phyloP scores from a whole-genome alignment of 2,329 filamentous ascomycete species.

The Paraconiothyrium sp. region DNA sequence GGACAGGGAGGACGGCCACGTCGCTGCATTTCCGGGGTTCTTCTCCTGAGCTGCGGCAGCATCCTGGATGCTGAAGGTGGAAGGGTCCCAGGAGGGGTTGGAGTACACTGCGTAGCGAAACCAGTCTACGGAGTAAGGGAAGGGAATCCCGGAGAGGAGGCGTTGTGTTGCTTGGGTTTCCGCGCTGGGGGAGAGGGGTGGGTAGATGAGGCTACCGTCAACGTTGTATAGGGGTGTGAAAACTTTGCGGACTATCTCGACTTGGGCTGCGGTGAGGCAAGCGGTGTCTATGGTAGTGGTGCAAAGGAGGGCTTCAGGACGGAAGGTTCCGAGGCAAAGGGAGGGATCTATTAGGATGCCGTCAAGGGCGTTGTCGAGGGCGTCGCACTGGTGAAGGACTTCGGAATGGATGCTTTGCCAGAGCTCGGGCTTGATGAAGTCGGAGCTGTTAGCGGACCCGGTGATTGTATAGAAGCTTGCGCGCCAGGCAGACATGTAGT shows the following conservation, averaged over 20 bases:
- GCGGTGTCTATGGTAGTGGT: slow-evolving; percentile 27
- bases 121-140: slow-evolving; percentile 53
- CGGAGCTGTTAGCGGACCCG: slow-evolving; percentile 28
- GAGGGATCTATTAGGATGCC: slow-evolving; percentile 58
- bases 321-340: slow-evolving; percentile 48
- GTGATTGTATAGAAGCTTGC: slow-evolving; percentile 44
- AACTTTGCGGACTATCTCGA: slow-evolving; percentile 54
- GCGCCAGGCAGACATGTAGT: slow-evolving; percentile 40
- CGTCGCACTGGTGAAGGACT: slow-evolving; percentile 61
- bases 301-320: slow-evolving; percentile 51
- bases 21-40: slow-evolving; percentile 49
- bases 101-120: slow-evolving; percentile 56
- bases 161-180: slow-evolving; percentile 51
- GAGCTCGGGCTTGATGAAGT: slow-evolving; percentile 31
- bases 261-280: slow-evolving; percentile 56
- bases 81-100: slow-evolving; percentile 43
- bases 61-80: slow-evolving; percentile 22
- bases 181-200: slow-evolving; percentile 58
- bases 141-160: slow-evolving; percentile 51
- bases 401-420: slow-evolving; percentile 53
- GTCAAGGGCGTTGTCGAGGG: slow-evolving; percentile 58
- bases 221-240: slow-evolving; percentile 54
- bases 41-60: slow-evolving; percentile 43
- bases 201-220: slow-evolving; percentile 57
- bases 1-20: slow-evolving; percentile 47